These are phyloP conservation scores for Sarocladiaceae sp. DNA, from an alignment of 2,329 filamentous ascomycete genomes.

Conservation along the genomic window DNA sequence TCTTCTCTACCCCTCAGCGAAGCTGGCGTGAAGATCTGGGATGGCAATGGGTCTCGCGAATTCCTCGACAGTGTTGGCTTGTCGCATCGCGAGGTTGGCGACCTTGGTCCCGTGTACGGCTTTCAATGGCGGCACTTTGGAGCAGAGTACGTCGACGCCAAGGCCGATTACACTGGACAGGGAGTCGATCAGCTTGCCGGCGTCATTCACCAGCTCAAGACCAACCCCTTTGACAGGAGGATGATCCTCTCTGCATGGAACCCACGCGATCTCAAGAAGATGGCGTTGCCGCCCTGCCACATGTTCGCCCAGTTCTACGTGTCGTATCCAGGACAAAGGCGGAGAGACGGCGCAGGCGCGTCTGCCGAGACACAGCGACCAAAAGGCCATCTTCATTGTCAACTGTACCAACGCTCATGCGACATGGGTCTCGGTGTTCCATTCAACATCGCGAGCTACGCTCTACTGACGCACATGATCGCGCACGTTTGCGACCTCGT, in stretches of 20 bases:
- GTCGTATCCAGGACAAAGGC: slow-evolving; percentile 51
- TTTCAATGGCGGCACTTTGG: slow-evolving; percentile 99
- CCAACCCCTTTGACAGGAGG: slow-evolving; percentile 78
- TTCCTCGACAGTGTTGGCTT: slow-evolving; percentile 85
- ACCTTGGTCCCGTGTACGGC: slow-evolving; percentile 92
- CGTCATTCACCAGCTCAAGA: slow-evolving; percentile 78
- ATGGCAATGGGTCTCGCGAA: slow-evolving; percentile 87
- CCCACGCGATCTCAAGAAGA: slow-evolving; percentile 73
- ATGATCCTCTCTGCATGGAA: slow-evolving; percentile 96
- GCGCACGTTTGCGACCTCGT: slow-evolving; percentile 79
- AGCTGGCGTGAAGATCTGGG: slow-evolving; percentile 93
- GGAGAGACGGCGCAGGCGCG: slow-evolving; percentile 13
- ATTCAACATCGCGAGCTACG: slow-evolving; percentile 96
- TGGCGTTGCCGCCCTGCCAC: slow-evolving; percentile 91
- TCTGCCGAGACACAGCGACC: slow-evolving; percentile 33
- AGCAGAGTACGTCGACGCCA: slow-evolving; percentile 74
- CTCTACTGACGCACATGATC: slow-evolving; percentile 90
- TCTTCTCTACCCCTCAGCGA: slow-evolving; percentile 70
- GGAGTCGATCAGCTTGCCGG: slow-evolving; percentile 91
- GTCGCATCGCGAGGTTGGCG: slow-evolving; percentile 73
- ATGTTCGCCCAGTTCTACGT: slow-evolving; percentile 98
- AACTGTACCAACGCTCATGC: slow-evolving; percentile 88
- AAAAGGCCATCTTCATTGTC: slow-evolving; percentile 72
- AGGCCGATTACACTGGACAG: slow-evolving; percentile 76
- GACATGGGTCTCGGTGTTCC: slow-evolving; percentile 97